phyloP scores from a whole-genome alignment of 2,329 filamentous ascomycete species.

The Phialophora chinensis region DNA sequence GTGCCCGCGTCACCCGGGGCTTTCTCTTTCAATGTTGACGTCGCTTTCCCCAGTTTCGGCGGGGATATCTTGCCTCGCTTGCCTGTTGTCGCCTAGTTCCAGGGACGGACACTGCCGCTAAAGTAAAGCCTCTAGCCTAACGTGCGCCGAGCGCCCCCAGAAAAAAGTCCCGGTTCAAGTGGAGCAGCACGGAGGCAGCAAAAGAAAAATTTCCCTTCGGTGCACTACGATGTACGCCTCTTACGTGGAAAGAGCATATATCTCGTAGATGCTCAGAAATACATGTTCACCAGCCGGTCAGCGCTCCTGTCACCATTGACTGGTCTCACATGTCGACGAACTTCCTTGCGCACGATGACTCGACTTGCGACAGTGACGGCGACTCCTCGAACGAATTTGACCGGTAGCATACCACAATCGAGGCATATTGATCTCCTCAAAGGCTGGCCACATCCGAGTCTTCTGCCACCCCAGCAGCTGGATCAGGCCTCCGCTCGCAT shows the following conservation, averaged over 20 bases:
- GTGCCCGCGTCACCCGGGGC: constrained; percentile 15
- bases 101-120: constrained; percentile 14
- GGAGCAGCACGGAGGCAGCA: not conserved
- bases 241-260: not conserved
- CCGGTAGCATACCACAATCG: constrained; percentile 12
- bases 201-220: not conserved
- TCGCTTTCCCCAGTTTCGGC: constrained; percentile 18
- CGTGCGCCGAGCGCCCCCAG: not conserved
- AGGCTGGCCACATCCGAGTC: constrained; percentile 58
- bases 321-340: not conserved
- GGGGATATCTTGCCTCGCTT: not conserved
- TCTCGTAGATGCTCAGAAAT: not conserved
- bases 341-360: constrained; percentile 24
- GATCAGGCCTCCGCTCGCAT: constrained; percentile 63
- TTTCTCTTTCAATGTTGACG: constrained; percentile 11
- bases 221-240: not conserved
- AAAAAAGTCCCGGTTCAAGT: not conserved
- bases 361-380: not conserved
- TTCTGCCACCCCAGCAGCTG: constrained; percentile 67
- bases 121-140: not conserved
- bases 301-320: not conserved
- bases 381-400: not conserved
- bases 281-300: not conserved
- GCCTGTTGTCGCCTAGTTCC: constrained; percentile 20
- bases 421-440: constrained; percentile 51